Conservation (phyloP, 2,329 filamentous ascomycete genomes). For the Dendryphion nanum region DNA sequence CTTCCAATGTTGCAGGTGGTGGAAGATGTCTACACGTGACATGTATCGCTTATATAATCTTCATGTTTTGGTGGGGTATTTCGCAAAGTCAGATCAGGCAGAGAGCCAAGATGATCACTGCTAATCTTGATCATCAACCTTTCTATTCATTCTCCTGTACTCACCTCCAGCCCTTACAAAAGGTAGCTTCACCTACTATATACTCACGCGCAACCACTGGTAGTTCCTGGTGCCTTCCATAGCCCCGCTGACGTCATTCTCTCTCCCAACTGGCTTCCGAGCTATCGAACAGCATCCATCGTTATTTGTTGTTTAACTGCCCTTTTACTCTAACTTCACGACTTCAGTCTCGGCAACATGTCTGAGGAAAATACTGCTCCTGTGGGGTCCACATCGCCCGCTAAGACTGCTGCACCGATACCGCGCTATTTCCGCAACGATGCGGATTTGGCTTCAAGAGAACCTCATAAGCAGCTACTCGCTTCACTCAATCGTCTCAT, state of each 20-base stretch:
- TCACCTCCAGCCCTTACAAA: no score
- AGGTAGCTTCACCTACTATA: no score
- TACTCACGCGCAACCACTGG: no score
- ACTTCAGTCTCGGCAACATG: conserved; percentile 11
- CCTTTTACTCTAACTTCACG: neutral
- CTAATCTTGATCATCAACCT: no score
- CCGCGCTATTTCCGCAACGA: conserved; percentile 45
- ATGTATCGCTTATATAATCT: no score
- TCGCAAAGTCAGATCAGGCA: no score
- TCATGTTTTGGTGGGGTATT: no score
- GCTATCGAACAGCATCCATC: neutral
- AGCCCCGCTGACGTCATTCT: conserved; percentile 24
- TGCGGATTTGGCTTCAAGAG: conserved; percentile 35
- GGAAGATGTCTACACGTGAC: no score
- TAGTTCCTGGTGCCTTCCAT: no score
- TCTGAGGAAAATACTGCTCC: conserved; percentile 21
- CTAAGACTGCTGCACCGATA: conserved; percentile 23
- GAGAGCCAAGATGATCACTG: no score
- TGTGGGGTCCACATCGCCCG: neutral
- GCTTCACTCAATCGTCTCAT: conserved; percentile 51
- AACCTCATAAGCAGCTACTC: conserved; percentile 51
- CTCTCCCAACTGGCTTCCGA: neutral
- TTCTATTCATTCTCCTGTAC: no score
- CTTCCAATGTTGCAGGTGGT: no score
- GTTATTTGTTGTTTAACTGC: neutral